These are phyloP conservation scores for Strigomonas galati DNA, from an alignment of 208 protist species.

Conservation along the genomic window DNA sequence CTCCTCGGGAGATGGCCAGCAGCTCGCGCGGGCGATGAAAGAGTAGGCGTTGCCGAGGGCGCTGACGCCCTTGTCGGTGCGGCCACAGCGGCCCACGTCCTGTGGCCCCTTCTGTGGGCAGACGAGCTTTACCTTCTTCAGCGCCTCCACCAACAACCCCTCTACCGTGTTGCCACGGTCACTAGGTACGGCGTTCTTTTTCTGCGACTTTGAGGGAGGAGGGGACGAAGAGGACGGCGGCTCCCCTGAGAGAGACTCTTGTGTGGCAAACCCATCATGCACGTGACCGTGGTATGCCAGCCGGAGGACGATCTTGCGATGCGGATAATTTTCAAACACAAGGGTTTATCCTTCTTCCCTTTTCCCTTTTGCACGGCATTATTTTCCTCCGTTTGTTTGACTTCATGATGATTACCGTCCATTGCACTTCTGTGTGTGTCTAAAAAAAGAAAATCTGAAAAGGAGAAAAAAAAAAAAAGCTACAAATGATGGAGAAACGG, in stretches of 20 bases:
- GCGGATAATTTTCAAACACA: conserved; percentile 69
- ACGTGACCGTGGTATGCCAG: conserved; percentile 88
- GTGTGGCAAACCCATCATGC: conserved; percentile 78
- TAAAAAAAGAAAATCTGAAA: not conserved
- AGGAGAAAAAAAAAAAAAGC: conserved; percentile 14
- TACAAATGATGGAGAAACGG: not conserved
- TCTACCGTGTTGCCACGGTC: conserved; percentile 85
- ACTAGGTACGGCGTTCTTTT: no score
- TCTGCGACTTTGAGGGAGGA: no score
- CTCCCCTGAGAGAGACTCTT: conserved; percentile 21
- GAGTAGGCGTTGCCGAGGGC: conserved; percentile 82
- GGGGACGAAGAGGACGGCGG: no score
- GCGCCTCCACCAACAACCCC: conserved; percentile 43
- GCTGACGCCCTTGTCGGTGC: conserved; percentile 89
- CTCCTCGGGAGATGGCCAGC: conserved; percentile 10
- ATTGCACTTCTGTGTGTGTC: no score
- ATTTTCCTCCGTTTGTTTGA: no score
- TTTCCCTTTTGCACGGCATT: conserved; percentile 14
- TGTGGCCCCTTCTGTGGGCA: conserved; percentile 43
- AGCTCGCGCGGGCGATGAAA: conserved; percentile 62
- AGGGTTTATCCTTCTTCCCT: conserved; percentile 43
- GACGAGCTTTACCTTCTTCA: conserved; percentile 60
- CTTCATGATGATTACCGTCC: no score
- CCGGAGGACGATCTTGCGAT: conserved; percentile 75
- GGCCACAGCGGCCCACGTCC: conserved; percentile 74